Conservation (phyloP, 192 early-diverging fungal genomes). For the Paraglomus brasilianum region DNA sequence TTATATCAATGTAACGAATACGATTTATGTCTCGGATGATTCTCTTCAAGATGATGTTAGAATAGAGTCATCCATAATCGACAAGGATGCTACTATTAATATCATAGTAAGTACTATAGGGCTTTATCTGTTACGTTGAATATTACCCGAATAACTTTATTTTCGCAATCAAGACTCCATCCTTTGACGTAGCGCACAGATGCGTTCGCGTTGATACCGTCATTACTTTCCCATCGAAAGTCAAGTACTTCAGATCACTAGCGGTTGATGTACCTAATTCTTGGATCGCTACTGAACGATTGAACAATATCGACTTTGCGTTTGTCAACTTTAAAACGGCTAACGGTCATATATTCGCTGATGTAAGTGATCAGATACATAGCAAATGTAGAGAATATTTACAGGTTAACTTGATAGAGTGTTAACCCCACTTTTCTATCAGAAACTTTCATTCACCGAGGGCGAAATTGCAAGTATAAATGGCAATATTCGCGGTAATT, state of each 20-base stretch:
- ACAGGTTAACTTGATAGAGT: neutral
- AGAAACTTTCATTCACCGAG: conserved; percentile 3
- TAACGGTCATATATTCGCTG: conserved; percentile 16
- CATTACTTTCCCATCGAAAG: conserved; percentile 13
- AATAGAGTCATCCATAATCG: conserved; percentile 5
- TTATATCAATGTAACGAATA: conserved; percentile 27
- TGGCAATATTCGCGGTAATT: conserved; percentile 5
- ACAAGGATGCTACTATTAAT: conserved; percentile 11
- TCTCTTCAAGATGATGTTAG: conserved; percentile 17
- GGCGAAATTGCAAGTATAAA: conserved; percentile 24
- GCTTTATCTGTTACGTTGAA: neutral
- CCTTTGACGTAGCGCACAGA: conserved; percentile 15
- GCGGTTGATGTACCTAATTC: conserved; percentile 24
- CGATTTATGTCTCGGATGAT: conserved; percentile 21
- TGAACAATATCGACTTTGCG: conserved; percentile 24
- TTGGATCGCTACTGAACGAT: neutral
- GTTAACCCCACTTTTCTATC: neutral
- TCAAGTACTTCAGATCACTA: conserved; percentile 18
- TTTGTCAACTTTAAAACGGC: conserved; percentile 24
- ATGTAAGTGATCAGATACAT: conserved; percentile 4
- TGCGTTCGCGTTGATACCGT: conserved; percentile 27
- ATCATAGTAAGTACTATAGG: conserved; percentile 9
- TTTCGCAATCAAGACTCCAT: conserved; percentile 16
- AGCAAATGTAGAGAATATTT: neutral
- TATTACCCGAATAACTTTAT: neutral